These are phyloP conservation scores for Stropharia rugosoannulata DNA, from an alignment of 768 basidiomycete species.

Conservation along the genomic window DNA sequence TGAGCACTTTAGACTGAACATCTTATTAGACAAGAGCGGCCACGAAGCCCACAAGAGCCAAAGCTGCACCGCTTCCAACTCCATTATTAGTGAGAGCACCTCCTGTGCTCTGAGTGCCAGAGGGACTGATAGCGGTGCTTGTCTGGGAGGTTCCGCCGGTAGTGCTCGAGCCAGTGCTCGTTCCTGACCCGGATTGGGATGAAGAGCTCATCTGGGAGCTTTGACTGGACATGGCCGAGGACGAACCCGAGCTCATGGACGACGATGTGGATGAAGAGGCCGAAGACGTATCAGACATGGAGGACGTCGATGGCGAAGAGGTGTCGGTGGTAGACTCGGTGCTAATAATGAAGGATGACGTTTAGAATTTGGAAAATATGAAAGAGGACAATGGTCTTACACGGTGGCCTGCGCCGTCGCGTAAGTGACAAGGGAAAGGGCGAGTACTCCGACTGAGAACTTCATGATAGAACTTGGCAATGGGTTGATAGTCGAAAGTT, in stretches of 20 bases:
- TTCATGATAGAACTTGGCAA: not conserved
- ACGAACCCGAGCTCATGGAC: constrained; percentile 1
- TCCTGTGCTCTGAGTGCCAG: constrained; percentile 1
- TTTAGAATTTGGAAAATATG: too few relatives aligned
- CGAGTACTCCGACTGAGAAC: not conserved
- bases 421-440: not conserved
- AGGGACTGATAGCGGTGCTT: constrained; percentile 7
- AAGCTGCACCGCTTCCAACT: not conserved
- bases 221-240: not conserved
- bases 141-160: constrained; percentile 1
- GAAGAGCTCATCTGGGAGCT: not conserved
- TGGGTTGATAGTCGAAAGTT: not conserved
- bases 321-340: not conserved
- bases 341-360: not conserved
- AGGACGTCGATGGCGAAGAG: not conserved
- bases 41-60: constrained; percentile 1
- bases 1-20: not conserved
- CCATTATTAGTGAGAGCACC: not conserved
- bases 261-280: constrained; percentile 1
- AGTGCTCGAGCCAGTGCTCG: not conserved
- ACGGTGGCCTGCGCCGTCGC: not conserved
- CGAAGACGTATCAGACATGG: not conserved
- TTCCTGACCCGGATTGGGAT: constrained; percentile 3
- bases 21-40: constrained; percentile 1
- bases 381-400: not conserved